These are phyloP conservation scores for Phoma sp. DNA, from an alignment of 2,329 filamentous ascomycete genomes.

Conservation along the genomic window DNA sequence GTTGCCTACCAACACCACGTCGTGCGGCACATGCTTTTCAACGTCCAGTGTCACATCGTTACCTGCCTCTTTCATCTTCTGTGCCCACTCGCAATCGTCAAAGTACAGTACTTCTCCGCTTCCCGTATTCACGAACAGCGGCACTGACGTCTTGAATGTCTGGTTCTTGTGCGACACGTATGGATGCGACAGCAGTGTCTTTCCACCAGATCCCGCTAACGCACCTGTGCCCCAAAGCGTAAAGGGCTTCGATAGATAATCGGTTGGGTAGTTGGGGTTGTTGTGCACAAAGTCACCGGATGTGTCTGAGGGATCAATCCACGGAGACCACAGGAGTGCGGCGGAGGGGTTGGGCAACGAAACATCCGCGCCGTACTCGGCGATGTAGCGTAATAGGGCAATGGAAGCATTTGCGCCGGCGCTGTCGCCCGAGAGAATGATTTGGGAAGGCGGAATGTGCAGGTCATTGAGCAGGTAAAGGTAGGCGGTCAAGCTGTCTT, in stretches of 20 bases:
- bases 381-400: constrained; percentile 55
- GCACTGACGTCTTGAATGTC: constrained; percentile 49
- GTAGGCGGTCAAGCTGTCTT: constrained; percentile 57
- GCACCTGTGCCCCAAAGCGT: constrained; percentile 52
- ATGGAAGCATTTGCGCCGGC: constrained; percentile 58
- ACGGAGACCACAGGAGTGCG: constrained; percentile 54
- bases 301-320: constrained; percentile 48
- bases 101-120: constrained; percentile 52
- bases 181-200: constrained; percentile 25
- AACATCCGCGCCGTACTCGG: constrained; percentile 47
- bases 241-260: constrained; percentile 52
- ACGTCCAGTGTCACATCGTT: constrained; percentile 53
- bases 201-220: constrained; percentile 38
- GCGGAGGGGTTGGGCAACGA: constrained; percentile 46
- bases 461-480: constrained; percentile 53
- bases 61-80: constrained; percentile 48
- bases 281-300: constrained; percentile 30
- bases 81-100: constrained; percentile 48
- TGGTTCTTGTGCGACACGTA: constrained; percentile 50
- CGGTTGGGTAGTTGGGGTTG: constrained; percentile 47
- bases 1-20: constrained; percentile 53
- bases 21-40: constrained; percentile 53
- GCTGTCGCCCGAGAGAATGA: constrained; percentile 57
- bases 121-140: constrained; percentile 53
- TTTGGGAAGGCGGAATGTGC: constrained; percentile 48